Conservation (phyloP, 148 eudicot species). For the Pouteria glomerata region DNA sequence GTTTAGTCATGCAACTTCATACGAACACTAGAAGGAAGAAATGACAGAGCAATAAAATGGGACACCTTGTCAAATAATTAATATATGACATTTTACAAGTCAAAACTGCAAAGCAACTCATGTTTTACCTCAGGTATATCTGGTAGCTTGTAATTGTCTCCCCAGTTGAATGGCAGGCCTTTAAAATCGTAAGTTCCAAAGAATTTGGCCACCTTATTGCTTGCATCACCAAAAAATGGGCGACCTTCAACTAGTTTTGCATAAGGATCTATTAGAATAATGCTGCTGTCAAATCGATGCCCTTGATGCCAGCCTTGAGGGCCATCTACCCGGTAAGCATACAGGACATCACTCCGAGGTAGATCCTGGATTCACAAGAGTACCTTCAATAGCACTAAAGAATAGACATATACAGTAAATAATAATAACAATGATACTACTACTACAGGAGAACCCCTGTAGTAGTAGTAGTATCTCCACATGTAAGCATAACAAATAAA, state of each 20-base stretch:
- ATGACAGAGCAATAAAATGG: background rate
- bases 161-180: conserved; percentile 81
- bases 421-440: background rate
- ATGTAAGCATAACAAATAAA: too few relatives aligned
- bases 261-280: conserved; percentile 79
- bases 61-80: background rate
- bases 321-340: conserved; percentile 90
- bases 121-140: conserved; percentile 81
- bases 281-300: conserved; percentile 75
- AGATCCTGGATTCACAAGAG: conserved; percentile 46
- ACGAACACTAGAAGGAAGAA: background rate
- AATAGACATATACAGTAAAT: background rate
- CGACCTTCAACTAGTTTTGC: conserved; percentile 94
- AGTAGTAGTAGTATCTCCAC: too few relatives aligned
- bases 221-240: conserved; percentile 73
- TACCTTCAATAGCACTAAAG: background rate
- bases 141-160: conserved; percentile 61
- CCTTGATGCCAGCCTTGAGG: conserved; percentile 83
- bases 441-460: too few relatives aligned
- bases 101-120: conserved; percentile 2
- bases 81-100: background rate
- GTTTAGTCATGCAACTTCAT: background rate
- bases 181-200: conserved; percentile 84
- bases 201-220: conserved; percentile 48
- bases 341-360: conserved; percentile 60